A percentile compares a stretch with the other conserved stretches of the same genome.
These are phyloP conservation scores for Quercus berberidifolia DNA, from an alignment of 306 rosid genomes.

Conservation along the genomic window DNA sequence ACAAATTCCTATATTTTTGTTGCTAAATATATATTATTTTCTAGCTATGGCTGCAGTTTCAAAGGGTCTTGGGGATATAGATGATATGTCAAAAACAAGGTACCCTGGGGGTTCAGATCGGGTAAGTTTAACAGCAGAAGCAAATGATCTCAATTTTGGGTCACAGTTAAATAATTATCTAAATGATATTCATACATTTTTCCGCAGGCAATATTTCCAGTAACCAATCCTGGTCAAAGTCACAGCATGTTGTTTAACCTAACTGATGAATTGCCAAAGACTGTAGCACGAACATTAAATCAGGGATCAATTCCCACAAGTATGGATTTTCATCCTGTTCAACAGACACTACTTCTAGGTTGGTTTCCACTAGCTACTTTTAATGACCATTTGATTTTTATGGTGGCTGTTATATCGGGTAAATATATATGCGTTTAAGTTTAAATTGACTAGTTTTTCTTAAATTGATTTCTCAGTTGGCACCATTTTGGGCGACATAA, in stretches of 20 bases:
- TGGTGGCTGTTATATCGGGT: neutral
- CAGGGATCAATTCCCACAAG: slow-evolving; percentile 13
- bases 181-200: neutral
- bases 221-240: neutral
- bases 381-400: neutral
- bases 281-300: slow-evolving; percentile 7
- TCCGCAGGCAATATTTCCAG: neutral
- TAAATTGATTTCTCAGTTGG: slow-evolving; percentile 18
- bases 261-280: slow-evolving; percentile 24
- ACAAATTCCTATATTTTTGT: neutral
- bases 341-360: slow-evolving; percentile 25
- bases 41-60: slow-evolving; percentile 9
- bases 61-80: slow-evolving; percentile 1
- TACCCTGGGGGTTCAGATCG: neutral
- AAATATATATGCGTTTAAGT: neutral
- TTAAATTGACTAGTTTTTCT: neutral
- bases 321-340: slow-evolving; percentile 30
- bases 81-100: slow-evolving; percentile 18
- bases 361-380: neutral
- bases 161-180: neutral
- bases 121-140: slow-evolving; percentile 14
- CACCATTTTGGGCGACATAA: slow-evolving; percentile 16
- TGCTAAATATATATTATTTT: neutral
- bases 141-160: neutral
- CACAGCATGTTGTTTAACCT: neutral